Base-by-base conservation (phyloP, 2,329 filamentous ascomycete genomes). In the Colletotrichum australisinense region DNA sequence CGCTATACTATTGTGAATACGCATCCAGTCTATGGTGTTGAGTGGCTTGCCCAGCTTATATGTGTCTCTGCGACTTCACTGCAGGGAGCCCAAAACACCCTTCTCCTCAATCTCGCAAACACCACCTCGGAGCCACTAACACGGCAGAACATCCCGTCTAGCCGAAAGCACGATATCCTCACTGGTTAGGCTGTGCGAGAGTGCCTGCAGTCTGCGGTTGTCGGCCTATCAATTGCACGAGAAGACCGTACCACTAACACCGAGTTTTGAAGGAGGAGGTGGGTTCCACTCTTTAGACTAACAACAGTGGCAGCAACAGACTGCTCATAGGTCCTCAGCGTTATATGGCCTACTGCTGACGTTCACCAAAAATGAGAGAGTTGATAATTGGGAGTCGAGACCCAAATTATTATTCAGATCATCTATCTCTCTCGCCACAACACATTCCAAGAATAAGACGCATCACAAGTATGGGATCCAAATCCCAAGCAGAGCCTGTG, bases 141-240 rank as follows among this genome's bases (percentile, higher is more conserved):
- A 55, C 65, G 58, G 65, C 64, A 69, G 22, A 55, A 19, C 19
- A 60, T 62, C 53, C 26, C 69, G 69, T 53, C 57, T 69, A 72
- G 35, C 65, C 65, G 69, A 69, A 57, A 53, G 52, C 58, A 71
- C 35, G 56, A 62, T 38, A 46, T 46, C 46, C 24, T 38, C n/a
- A 64, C 63, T 65, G 49, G 59, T 49, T 55, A 53, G 32, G 35
- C 67, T 32, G 30, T 24, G 53, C 5, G 12, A 56, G 22, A 16
- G 26, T 38, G 19, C 32, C 53, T 70, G 32, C 22, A n/a, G 42
- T 52, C 52, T 65, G 67, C 60, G 66, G 67, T 57, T 66, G 59
- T 66, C 69, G 65, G 69, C 49, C 69, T 69, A 69, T 73, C 64
- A 49, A 73, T 69, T 9, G 22, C 38, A 66, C 69, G 69, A 26